Evolutionary conservation across 768 basidiomycete genomes (phyloP).

Genomic region (Lentinula detonsa): DNA sequence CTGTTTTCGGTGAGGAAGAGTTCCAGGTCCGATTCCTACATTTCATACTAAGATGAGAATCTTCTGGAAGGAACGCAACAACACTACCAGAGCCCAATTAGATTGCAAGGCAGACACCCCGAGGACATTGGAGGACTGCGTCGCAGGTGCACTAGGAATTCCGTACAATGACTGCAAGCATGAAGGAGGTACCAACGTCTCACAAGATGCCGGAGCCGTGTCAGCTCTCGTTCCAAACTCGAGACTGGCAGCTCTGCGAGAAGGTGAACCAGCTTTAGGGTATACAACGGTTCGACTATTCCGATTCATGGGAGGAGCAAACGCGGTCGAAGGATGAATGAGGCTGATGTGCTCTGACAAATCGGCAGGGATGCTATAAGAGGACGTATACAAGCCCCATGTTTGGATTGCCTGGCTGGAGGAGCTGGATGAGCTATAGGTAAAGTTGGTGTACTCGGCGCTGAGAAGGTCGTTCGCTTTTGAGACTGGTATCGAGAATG

Average conservation of each 20-base stretch:
- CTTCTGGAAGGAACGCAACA: conserved; percentile 6
- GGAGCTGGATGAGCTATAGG: conserved; percentile 18
- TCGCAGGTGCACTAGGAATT: conserved; percentile 16
- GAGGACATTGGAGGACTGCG: conserved; percentile 6
- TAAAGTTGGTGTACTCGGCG: conserved; percentile 29
- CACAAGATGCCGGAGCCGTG: conserved; percentile 16
- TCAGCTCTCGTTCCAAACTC: conserved; percentile 5
- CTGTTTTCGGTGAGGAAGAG: conserved; percentile 18
- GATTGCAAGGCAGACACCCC: conserved; percentile 10
- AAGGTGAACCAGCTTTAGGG: not conserved
- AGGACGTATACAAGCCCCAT: not conserved
- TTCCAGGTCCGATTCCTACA: conserved; percentile 12
- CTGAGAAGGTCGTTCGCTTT: conserved; percentile 28
- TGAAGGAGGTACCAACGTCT: conserved; percentile 15
- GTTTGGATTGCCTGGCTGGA: conserved; percentile 16
- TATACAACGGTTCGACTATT: not conserved
- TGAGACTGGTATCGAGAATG: conserved; percentile 21
- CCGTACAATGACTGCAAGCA: conserved; percentile 22
- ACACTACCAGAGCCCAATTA: conserved; percentile 12
- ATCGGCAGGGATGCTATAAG: conserved; percentile 18
- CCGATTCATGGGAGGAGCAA: not conserved
- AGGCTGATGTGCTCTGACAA: conserved; percentile 17
- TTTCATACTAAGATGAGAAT: no score
- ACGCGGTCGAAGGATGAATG: conserved; percentile 20
- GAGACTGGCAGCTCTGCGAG: not conserved